Percentiles rank a stretch among this genome's conserved stretches.
These are phyloP conservation scores for Nicotiana undulata DNA, from an alignment of 257 asterid species.

Conservation along the genomic window DNA sequence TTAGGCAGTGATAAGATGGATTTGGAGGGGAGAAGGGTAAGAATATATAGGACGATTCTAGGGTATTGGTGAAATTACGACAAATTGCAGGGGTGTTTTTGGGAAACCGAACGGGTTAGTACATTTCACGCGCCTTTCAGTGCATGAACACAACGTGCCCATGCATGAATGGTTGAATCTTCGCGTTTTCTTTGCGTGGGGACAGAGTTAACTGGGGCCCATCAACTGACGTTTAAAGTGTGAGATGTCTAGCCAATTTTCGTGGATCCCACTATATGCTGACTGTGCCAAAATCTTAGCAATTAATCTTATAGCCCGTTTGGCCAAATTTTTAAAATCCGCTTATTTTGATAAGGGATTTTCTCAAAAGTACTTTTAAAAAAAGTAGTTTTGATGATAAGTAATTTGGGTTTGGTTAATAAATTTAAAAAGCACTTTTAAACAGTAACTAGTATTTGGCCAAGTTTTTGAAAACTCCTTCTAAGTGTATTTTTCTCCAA, in stretches of 20 bases:
- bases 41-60: slow-evolving; percentile 10
- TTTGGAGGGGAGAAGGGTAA: background rate
- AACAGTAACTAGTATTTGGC: too few relatives aligned
- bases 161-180: background rate
- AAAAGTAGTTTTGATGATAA: too few relatives aligned
- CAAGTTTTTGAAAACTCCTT: too few relatives aligned
- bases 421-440: too few relatives aligned
- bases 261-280: slow-evolving; percentile 4
- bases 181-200: background rate
- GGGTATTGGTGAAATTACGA: slow-evolving; percentile 12
- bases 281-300: too few relatives aligned
- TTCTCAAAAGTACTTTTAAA: too few relatives aligned
- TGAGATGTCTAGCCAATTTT: slow-evolving; percentile 10
- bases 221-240: background rate
- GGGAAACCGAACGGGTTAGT: background rate
- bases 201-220: background rate
- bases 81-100: slow-evolving; percentile 10
- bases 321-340: too few relatives aligned
- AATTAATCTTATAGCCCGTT: too few relatives aligned
- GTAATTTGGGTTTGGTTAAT: too few relatives aligned
- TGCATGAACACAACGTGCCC: slow-evolving; percentile 16
- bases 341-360: too few relatives aligned
- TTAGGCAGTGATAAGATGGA: background rate
- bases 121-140: background rate
- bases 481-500: too few relatives aligned